Evolutionary conservation across 345 rosid species (phyloP).

Genomic region (Arabidopsis arenosa): DNA sequence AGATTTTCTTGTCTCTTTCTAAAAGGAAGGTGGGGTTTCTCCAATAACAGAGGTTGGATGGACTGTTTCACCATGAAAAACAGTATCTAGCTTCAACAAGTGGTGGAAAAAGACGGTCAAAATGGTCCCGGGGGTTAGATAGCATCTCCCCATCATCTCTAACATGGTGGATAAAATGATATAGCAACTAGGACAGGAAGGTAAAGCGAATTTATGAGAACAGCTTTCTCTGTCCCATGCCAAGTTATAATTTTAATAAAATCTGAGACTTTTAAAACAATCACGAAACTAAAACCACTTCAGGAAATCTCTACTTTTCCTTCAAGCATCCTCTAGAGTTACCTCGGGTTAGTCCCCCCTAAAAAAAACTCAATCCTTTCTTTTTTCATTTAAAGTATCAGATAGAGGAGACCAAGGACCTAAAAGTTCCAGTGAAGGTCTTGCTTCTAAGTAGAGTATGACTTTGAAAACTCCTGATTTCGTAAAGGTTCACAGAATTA

Average conservation of each 20-base stretch:
- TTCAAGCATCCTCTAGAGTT: slow-evolving; percentile 17
- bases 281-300: not conserved
- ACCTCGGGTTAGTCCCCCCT: slow-evolving; percentile 10
- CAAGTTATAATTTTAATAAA: slow-evolving; percentile 19
- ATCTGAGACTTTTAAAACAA: slow-evolving; percentile 1
- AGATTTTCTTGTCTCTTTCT: slow-evolving; percentile 23
- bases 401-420: slow-evolving; percentile 23
- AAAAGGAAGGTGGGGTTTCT: slow-evolving; percentile 31
- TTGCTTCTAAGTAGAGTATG: slow-evolving; percentile 29
- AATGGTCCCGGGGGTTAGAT: slow-evolving; percentile 44
- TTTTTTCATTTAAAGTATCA: not conserved
- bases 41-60: slow-evolving; percentile 37
- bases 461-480: slow-evolving; percentile 16
- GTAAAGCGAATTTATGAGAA: slow-evolving; percentile 29
- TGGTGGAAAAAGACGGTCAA: slow-evolving; percentile 37
- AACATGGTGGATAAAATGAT: slow-evolving; percentile 34
- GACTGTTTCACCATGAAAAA: slow-evolving; percentile 17
- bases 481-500: slow-evolving; percentile 1
- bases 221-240: slow-evolving; percentile 29
- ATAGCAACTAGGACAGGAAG: slow-evolving; percentile 29
- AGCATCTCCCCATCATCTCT: slow-evolving; percentile 38
- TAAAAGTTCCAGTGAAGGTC: not conserved
- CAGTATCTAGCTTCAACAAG: slow-evolving; percentile 39
- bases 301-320: not conserved
- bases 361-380: slow-evolving; percentile 9